These are phyloP conservation scores for Ajuga chamaepitys DNA, from an alignment of 257 asterid species.

Conservation along the genomic window DNA sequence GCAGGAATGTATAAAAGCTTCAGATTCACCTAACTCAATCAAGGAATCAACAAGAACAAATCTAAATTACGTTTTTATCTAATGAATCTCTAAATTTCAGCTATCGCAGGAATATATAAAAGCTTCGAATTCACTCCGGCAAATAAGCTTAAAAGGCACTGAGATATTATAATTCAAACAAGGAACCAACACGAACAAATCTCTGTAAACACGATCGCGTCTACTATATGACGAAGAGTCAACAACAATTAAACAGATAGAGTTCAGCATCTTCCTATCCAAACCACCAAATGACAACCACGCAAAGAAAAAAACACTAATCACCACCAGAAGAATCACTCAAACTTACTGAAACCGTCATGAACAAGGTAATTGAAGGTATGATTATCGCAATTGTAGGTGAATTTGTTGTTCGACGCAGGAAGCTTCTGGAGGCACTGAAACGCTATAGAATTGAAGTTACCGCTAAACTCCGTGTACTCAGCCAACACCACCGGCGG, in stretches of 20 bases:
- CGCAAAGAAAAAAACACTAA: not conserved
- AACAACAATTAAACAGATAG: no score
- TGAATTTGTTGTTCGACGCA: constrained; percentile 48
- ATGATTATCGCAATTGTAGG: constrained; percentile 63
- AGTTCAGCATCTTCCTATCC: no score
- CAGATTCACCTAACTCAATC: constrained; percentile 1
- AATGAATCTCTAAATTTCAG: no score
- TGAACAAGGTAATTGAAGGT: constrained; percentile 65
- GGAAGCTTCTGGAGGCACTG: constrained; percentile 66
- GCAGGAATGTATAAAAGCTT: not conserved
- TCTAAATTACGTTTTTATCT: no score
- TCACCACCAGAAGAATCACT: not conserved
- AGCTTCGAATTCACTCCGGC: no score
- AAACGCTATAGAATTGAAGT: constrained; percentile 56
- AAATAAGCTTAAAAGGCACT: no score
- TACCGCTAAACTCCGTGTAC: constrained; percentile 62
- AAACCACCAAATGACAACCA: not conserved
- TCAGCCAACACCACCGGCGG: constrained; percentile 49
- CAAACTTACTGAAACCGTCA: constrained; percentile 50
- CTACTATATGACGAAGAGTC: no score
- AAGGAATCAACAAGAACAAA: no score
- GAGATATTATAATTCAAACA: not conserved
- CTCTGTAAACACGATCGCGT: no score
- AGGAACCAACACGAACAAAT: no score
- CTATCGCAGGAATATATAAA: no score